These are phyloP conservation scores for Clavispora fructus DNA, from an alignment of 805 yeast species.

Conservation along the genomic window DNA sequence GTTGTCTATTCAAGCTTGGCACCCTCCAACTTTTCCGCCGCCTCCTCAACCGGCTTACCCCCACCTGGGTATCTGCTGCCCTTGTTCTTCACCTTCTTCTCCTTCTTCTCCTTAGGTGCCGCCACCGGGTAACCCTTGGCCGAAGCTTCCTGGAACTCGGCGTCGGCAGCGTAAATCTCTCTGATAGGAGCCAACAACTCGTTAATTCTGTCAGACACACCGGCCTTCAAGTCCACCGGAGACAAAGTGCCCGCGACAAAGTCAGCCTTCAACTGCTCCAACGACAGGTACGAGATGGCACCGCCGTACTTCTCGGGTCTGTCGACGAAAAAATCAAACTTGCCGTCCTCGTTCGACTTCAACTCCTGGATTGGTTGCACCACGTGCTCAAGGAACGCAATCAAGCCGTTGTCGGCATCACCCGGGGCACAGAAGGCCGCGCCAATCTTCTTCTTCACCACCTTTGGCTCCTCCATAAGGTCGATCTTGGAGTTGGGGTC, in stretches of 20 bases:
- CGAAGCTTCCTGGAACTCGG: slow-evolving; percentile 72
- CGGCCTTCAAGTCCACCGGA: slow-evolving; percentile 91
- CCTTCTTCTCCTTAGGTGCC: slow-evolving; percentile 53
- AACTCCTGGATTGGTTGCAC: slow-evolving; percentile 82
- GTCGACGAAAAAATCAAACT: slow-evolving; percentile 65
- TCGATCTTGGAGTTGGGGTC: slow-evolving; percentile 98
- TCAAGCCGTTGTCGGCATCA: slow-evolving; percentile 77
- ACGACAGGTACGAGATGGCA: slow-evolving; percentile 63
- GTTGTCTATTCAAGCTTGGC: slow-evolving; percentile 26
- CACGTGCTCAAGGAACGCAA: slow-evolving; percentile 81
- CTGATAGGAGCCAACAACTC: slow-evolving; percentile 79
- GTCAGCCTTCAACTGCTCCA: slow-evolving; percentile 67
- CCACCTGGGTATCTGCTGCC: slow-evolving; percentile 88
- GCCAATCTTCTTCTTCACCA: slow-evolving; percentile 83
- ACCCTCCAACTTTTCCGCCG: slow-evolving; percentile 34
- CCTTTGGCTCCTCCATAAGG: slow-evolving; percentile 80
- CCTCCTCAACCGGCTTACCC: slow-evolving; percentile 22
- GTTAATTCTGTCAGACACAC: slow-evolving; percentile 83
- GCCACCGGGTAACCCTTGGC: slow-evolving; percentile 81
- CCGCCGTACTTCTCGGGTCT: slow-evolving; percentile 99
- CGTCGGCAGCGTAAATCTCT: slow-evolving; percentile 52
- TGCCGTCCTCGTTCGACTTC: slow-evolving; percentile 48
- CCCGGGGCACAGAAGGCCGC: slow-evolving; percentile 97
- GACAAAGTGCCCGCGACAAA: slow-evolving; percentile 70
- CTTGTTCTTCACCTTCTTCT: slow-evolving; percentile 76